phyloP scores from a whole-genome alignment of 1,139 yeast species.

The Blastobotrys proliferans region DNA sequence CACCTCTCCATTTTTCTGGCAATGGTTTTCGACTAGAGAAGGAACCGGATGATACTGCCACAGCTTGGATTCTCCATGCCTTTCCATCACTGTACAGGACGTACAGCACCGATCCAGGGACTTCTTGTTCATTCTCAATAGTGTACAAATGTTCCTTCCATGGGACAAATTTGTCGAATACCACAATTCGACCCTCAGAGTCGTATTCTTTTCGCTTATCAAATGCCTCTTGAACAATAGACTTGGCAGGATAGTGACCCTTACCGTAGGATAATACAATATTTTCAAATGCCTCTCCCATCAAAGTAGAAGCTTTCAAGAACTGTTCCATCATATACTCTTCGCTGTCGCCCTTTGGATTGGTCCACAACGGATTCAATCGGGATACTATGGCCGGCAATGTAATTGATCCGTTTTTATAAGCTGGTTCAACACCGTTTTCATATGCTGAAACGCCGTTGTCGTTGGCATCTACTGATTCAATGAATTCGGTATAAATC shows the following conservation, averaged over 20 bases:
- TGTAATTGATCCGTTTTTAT: conserved; percentile 49
- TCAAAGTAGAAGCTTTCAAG: conserved; percentile 65
- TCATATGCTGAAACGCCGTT: conserved; percentile 82
- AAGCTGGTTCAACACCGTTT: conserved; percentile 33
- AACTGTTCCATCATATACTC: conserved; percentile 65
- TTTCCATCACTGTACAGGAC: conserved; percentile 73
- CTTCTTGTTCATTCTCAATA: conserved; percentile 58
- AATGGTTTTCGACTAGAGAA: conserved; percentile 83
- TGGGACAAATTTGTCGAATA: conserved; percentile 72
- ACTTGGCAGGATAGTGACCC: conserved; percentile 89
- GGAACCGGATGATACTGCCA: conserved; percentile 65
- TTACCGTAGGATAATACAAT: conserved; percentile 69
- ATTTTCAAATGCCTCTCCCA: conserved; percentile 75
- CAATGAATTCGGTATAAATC: conserved; percentile 80
- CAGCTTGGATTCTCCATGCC: conserved; percentile 90
- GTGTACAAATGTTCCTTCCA: conserved; percentile 91
- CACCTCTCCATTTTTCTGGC: conserved; percentile 91
- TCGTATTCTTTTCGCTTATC: conserved; percentile 35
- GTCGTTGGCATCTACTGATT: conserved; percentile 93
- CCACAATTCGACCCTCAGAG: conserved; percentile 63
- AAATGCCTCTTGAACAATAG: conserved; percentile 68
- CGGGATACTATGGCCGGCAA: conserved; percentile 76
- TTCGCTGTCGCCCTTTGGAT: conserved; percentile 51
- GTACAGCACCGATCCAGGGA: conserved; percentile 58
- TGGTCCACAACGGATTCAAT: conserved; percentile 84